Conservation (phyloP, 768 basidiomycete species). For the Strobilomyces echinocephalus region DNA sequence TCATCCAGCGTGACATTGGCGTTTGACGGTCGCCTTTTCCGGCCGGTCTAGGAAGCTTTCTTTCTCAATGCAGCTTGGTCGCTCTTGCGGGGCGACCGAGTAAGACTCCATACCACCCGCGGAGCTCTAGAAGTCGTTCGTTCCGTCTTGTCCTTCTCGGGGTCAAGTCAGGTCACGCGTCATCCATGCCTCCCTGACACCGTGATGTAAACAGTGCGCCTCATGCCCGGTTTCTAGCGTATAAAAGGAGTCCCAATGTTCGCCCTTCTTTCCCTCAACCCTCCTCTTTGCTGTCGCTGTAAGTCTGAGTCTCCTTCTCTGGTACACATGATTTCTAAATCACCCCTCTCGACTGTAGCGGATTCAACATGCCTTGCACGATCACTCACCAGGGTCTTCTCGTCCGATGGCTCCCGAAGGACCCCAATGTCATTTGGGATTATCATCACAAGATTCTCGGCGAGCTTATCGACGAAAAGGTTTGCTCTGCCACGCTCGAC, state of each 20-base stretch:
- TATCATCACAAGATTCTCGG: conserved; percentile 22
- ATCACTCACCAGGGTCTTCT: conserved; percentile 27
- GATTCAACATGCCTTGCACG: conserved; percentile 13
- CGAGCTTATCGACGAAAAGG: conserved; percentile 16
- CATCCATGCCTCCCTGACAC: too few relatives aligned
- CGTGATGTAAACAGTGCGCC: neutral
- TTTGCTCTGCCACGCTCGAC: conserved; percentile 2
- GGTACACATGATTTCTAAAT: neutral
- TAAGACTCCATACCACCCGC: neutral
- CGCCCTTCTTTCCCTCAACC: neutral
- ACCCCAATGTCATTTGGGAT: conserved; percentile 4
- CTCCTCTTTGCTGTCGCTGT: neutral
- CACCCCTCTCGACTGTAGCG: neutral
- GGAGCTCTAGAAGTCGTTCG: too few relatives aligned
- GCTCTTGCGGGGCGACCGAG: neutral
- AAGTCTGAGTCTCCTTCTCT: neutral
- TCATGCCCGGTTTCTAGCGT: neutral
- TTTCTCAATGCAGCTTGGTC: neutral
- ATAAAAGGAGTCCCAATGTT: too few relatives aligned
- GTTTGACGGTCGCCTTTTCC: neutral
- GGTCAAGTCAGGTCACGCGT: too few relatives aligned
- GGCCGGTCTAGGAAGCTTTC: neutral
- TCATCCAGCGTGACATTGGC: neutral
- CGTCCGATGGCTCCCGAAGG: conserved; percentile 17
- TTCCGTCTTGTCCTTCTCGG: too few relatives aligned